Percentiles rank a stretch among this genome's conserved stretches.
Evolutionary conservation across 768 basidiomycete species (phyloP).

Genomic region (Lactarius sanguifluus): DNA sequence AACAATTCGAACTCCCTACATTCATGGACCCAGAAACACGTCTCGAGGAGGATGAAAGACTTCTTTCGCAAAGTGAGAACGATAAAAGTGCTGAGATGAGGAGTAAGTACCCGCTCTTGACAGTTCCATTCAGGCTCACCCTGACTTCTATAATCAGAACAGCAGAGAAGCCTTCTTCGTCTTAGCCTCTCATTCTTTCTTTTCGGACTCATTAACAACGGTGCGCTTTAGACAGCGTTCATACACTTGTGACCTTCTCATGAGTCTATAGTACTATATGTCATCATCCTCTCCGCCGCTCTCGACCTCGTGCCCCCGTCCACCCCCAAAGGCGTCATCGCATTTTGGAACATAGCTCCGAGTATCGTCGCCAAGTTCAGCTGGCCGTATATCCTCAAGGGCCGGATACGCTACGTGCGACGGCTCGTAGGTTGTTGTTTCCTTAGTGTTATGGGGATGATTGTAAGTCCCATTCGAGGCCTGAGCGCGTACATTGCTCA

Average conservation of each 20-base stretch:
- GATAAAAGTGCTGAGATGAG: not conserved
- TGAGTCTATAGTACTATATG: conserved; percentile 71
- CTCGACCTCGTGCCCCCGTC: conserved; percentile 89
- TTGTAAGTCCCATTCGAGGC: conserved; percentile 51
- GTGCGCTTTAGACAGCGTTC: conserved; percentile 39
- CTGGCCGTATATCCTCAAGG: conserved; percentile 90
- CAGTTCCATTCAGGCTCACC: not conserved
- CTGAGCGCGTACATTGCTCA: too few relatives aligned
- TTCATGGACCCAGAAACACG: conserved; percentile 13
- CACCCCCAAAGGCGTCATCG: conserved; percentile 92
- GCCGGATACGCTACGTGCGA: conserved; percentile 75
- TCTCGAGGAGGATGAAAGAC: conserved; percentile 11
- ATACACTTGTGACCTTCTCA: conserved; percentile 7
- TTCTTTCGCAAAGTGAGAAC: conserved; percentile 11
- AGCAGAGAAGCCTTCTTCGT: conserved; percentile 35
- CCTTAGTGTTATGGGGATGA: conserved; percentile 80
- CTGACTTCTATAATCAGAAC: conserved; percentile 7
- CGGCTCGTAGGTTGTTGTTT: conserved; percentile 74
- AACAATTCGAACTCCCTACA: conserved; percentile 20
- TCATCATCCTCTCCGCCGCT: conserved; percentile 95
- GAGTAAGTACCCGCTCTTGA: conserved; percentile 1
- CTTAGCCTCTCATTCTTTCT: conserved; percentile 75
- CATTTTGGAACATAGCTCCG: conserved; percentile 93
- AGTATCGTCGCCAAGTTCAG: conserved; percentile 83
- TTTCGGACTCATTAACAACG: conserved; percentile 92